Evolutionary conservation across 2,329 filamentous ascomycete species (phyloP).

Genomic region (Diaporthe vaccinii): DNA sequence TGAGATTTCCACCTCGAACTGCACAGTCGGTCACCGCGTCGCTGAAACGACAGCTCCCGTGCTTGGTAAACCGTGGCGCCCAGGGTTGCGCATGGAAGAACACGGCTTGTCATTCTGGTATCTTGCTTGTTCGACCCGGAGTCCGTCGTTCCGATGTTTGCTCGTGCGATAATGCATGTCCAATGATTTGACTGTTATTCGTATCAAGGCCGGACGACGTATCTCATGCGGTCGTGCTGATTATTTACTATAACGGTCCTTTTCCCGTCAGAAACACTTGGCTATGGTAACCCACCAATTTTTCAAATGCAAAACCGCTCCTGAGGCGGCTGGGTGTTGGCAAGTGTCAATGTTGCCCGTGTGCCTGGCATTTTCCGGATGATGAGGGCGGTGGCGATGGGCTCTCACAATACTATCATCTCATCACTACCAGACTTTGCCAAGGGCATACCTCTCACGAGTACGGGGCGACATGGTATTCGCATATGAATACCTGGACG

Average conservation of each 20-base stretch:
- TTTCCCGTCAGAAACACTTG: conserved; percentile 18
- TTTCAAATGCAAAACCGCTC: conserved; percentile 19
- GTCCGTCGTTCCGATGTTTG: conserved; percentile 15
- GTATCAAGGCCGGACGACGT: neutral
- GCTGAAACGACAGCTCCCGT: conserved; percentile 18
- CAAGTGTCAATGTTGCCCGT: neutral
- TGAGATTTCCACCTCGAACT: neutral
- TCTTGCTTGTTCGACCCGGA: conserved; percentile 17
- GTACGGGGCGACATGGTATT: neutral
- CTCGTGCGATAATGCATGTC: conserved; percentile 14
- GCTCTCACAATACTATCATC: neutral
- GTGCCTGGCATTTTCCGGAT: neutral
- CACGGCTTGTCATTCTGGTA: neutral
- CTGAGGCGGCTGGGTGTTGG: neutral
- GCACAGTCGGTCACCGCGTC: neutral
- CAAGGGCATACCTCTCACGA: conserved; percentile 3
- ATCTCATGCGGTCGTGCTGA: neutral
- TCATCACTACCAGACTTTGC: conserved; percentile 15
- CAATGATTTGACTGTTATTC: neutral
- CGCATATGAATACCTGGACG: neutral
- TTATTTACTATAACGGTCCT: conserved; percentile 14
- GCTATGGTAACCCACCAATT: conserved; percentile 9
- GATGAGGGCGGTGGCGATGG: neutral
- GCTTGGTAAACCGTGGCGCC: conserved; percentile 20
- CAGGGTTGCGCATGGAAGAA: neutral